Conservation (phyloP, 768 basidiomycete species). For the Panaeolus papilionaceus region DNA sequence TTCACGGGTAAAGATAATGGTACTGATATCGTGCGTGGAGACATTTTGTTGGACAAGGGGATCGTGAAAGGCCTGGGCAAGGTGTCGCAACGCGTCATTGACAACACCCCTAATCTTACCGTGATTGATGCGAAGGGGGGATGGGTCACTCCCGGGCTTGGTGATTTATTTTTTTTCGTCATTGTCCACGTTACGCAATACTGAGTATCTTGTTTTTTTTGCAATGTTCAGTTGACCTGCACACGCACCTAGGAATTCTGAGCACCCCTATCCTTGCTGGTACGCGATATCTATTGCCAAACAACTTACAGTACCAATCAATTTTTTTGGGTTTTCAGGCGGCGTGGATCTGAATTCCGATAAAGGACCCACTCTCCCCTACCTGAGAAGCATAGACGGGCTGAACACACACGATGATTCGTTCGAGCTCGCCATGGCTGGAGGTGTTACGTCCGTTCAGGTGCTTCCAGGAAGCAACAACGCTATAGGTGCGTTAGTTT, state of each 20-base stretch:
- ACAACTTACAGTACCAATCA: background rate
- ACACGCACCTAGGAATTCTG: constrained; percentile 82
- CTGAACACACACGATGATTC: constrained; percentile 87
- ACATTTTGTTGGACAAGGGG: constrained; percentile 72
- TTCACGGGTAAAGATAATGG: constrained; percentile 66
- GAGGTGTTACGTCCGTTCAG: constrained; percentile 88
- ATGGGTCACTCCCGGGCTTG: constrained; percentile 73
- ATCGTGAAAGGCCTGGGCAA: constrained; percentile 65
- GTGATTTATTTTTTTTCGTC: constrained; percentile 42
- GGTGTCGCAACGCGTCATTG: constrained; percentile 45
- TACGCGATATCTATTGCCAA: constrained; percentile 23
- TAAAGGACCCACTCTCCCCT: constrained; percentile 75
- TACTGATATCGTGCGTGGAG: constrained; percentile 61
- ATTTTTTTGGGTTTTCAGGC: constrained; percentile 33
- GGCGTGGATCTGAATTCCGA: constrained; percentile 66
- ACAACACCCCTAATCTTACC: constrained; percentile 49
- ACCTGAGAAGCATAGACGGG: constrained; percentile 83
- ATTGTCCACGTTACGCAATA: constrained; percentile 18
- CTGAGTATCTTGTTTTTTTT: background rate
- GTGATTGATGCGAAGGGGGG: constrained; percentile 65
- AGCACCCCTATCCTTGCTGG: constrained; percentile 64
- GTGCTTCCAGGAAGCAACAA: constrained; percentile 81
- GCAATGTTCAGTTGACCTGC: constrained; percentile 61
- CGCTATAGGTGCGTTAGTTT: constrained; percentile 61
- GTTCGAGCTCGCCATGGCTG: constrained; percentile 76